These are phyloP conservation scores for Wickerhamomyces ciferrii DNA, from an alignment of 805 yeast species.

Conservation along the genomic window DNA sequence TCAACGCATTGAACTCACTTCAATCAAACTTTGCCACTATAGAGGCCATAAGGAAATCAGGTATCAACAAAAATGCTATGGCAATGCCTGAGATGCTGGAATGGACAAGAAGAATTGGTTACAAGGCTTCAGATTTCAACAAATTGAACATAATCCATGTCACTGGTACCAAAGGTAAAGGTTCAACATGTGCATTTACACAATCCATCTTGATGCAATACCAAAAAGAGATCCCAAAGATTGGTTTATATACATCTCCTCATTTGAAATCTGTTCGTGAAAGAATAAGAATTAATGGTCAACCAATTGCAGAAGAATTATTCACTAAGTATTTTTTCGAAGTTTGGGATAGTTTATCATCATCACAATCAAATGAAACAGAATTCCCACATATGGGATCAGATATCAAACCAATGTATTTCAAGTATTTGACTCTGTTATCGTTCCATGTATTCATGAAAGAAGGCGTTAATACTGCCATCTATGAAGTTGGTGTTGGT, in stretches of 20 bases:
- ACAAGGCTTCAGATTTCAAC: constrained; percentile 61
- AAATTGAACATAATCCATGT: constrained; percentile 79
- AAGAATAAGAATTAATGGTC: constrained; percentile 81
- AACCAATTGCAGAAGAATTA: constrained; percentile 72
- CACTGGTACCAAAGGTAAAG: constrained; percentile 98
- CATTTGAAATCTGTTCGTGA: constrained; percentile 92
- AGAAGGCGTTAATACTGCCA: constrained; percentile 90
- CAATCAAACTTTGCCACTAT: constrained; percentile 91
- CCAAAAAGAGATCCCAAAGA: constrained; percentile 40
- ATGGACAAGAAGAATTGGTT: constrained; percentile 70
- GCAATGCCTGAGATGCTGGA: constrained; percentile 84
- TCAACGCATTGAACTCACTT: constrained; percentile 73
- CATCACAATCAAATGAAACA: constrained; percentile 46
- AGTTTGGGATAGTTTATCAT: constrained; percentile 79
- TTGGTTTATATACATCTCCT: constrained; percentile 95
- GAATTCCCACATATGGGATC: constrained; percentile 71
- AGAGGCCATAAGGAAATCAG: constrained; percentile 73
- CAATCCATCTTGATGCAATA: constrained; percentile 75
- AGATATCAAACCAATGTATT: constrained; percentile 84
- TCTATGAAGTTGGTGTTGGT: constrained; percentile 97
- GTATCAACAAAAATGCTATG: constrained; percentile 53
- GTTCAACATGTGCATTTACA: constrained; percentile 94
- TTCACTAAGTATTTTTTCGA: constrained; percentile 91
- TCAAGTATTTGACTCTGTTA: constrained; percentile 81
- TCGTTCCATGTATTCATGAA: constrained; percentile 87